These are phyloP conservation scores for Fusarium vanettenii DNA, from an alignment of 2,329 filamentous ascomycete genomes.

Conservation along the genomic window DNA sequence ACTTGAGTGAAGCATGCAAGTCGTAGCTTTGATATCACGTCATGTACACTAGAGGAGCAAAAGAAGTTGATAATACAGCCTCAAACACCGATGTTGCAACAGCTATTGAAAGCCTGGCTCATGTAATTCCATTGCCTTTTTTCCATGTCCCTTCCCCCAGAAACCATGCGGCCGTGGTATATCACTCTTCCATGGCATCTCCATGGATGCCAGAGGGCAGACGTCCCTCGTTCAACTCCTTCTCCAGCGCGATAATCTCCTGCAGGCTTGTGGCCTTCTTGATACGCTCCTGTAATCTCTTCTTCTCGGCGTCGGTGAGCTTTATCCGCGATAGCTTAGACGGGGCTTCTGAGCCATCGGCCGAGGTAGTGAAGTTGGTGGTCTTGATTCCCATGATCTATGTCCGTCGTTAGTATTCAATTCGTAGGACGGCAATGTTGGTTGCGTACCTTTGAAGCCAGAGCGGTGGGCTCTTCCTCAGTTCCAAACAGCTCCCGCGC, in stretches of 20 bases:
- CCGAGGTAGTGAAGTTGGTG: constrained; percentile 71
- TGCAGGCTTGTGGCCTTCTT: constrained; percentile 88
- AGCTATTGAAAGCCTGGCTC: constrained; percentile 9
- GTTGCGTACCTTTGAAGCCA: constrained; percentile 74
- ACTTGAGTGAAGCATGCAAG: no score
- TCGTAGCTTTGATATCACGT: neutral
- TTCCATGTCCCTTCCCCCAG: constrained; percentile 7
- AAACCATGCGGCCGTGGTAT: constrained; percentile 15
- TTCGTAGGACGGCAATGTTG: neutral
- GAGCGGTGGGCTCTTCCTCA: constrained; percentile 77
- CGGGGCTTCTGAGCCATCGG: constrained; percentile 57
- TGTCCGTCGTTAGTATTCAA: constrained; percentile 14
- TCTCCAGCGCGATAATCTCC: constrained; percentile 91
- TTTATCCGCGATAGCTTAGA: constrained; percentile 82
- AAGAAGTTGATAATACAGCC: neutral
- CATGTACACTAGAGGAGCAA: neutral
- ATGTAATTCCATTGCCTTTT: constrained; percentile 19
- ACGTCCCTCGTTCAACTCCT: constrained; percentile 88
- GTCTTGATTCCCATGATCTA: constrained; percentile 89
- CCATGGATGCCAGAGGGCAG: constrained; percentile 76
- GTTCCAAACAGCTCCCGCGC: constrained; percentile 88
- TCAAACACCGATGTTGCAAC: neutral
- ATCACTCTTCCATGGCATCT: constrained; percentile 71
- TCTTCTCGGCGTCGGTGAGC: constrained; percentile 89
- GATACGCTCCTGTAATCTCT: constrained; percentile 86